phyloP scores from a whole-genome alignment of 2,329 filamentous ascomycete genomes.

The Exophiala calicioides region DNA sequence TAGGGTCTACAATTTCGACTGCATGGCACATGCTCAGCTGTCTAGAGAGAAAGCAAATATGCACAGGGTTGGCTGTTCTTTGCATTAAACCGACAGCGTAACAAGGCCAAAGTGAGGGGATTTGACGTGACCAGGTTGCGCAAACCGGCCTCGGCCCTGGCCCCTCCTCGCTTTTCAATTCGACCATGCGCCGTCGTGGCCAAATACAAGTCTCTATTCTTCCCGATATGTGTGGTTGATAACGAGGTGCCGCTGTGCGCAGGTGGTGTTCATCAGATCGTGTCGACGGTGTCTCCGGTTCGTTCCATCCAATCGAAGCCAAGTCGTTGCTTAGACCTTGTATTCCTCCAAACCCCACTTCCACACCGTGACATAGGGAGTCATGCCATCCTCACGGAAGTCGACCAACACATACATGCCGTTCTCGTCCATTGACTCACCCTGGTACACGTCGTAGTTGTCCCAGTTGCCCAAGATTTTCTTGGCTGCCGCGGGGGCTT shows the following conservation, averaged over 20 bases:
- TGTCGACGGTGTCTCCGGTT: slow-evolving; percentile 4
- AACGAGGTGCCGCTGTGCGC: slow-evolving; percentile 12
- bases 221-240: slow-evolving; percentile 15
- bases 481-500: slow-evolving; percentile 74
- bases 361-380: slow-evolving; percentile 88
- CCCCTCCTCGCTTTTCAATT: too few relatives aligned
- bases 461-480: slow-evolving; percentile 87
- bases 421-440: slow-evolving; percentile 88
- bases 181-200: too few relatives aligned
- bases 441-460: slow-evolving; percentile 92
- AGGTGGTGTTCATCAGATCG: slow-evolving; percentile 11
- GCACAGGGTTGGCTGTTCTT: too few relatives aligned
- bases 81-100: too few relatives aligned
- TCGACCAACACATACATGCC: slow-evolving; percentile 70
- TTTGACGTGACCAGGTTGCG: too few relatives aligned
- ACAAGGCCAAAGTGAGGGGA: too few relatives aligned
- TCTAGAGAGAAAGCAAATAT: too few relatives aligned
- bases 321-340: slow-evolving; percentile 73
- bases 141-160: too few relatives aligned
- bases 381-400: slow-evolving; percentile 93
- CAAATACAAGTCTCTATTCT: slow-evolving; percentile 11
- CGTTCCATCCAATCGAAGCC: slow-evolving; percentile 1
- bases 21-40: too few relatives aligned
- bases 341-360: slow-evolving; percentile 86
- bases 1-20: too few relatives aligned